Evolutionary conservation across 2,329 filamentous ascomycete genomes (phyloP), one percentile per base, ranked within the genome.

Genomic region (Xylariaceae sp.): DNA sequence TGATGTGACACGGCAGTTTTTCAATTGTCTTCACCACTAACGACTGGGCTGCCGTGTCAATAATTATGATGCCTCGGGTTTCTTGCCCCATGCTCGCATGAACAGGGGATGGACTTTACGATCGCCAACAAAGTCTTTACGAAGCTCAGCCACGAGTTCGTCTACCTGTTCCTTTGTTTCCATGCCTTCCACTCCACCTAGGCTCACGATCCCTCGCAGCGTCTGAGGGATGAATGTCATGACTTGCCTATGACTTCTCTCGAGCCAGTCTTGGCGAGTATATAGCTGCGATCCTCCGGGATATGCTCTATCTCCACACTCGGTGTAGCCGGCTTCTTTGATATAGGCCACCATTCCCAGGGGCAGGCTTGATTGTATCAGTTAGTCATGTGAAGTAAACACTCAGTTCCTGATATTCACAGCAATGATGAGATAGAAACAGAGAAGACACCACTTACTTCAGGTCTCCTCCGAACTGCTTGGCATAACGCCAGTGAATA

Each of bases 151-250:
- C 7, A 57, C 42, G 7, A 57, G 31, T 22, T 49, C 52, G 39
- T 47, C 47, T 1, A 45, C 53, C n/a, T 57, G 52, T 19, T 53
- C 30, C 18, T 53, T 35, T 11, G 47, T 55, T 2, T 39, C 33
- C 55, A 57, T 55, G 7, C 49, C 49, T 22, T 55, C 47, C 12
- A 57, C 53, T 6, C 52, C 53, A 14, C 55, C 55, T 15, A 55
- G 39, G 5, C 38, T 41, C 2, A 55, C 39, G 12, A 57, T 49
- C n/a, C 55, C 55, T 9, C 45, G 42, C 6, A 55, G 36, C 10
- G 49, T 45, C 41, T 57, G 55, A 2, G 44, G 36, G 11, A 42
- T 39, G 2, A 57, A 49, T 11, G 36, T 15, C 12, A 17, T 47
- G 6, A 50, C 18, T 1, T 51, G 53, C 11, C 39, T 12, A 30